Conservation (phyloP, 2,329 filamentous ascomycete species). For the Diplodia mutila region DNA sequence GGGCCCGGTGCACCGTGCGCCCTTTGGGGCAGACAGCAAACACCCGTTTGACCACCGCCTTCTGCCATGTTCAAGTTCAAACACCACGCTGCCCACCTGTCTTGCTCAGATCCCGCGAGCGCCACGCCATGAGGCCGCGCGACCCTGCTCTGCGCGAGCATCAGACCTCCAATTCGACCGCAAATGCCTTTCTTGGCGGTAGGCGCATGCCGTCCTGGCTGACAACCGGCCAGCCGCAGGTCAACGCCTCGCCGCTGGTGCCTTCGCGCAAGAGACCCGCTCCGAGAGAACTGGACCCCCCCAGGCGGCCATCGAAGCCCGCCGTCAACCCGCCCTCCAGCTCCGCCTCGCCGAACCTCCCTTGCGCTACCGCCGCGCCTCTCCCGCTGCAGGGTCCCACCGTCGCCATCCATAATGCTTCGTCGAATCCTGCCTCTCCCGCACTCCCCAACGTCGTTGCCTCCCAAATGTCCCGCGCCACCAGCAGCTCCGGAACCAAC, state of each 20-base stretch:
- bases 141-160: constrained; percentile 3
- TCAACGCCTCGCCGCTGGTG: constrained; percentile 1
- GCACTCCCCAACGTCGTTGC: constrained; percentile 37
- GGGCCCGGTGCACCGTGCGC: constrained; percentile 9
- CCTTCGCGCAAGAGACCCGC: constrained; percentile 15
- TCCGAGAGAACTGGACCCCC: neutral
- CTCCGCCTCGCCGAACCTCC: constrained; percentile 1
- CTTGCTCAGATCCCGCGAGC: neutral
- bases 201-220: constrained; percentile 18
- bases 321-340: neutral
- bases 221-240: neutral
- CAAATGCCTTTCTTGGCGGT: constrained; percentile 24
- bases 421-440: constrained; percentile 42
- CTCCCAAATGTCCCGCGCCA: constrained; percentile 6
- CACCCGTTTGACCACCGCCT: neutral
- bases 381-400: neutral
- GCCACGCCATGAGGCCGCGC: constrained; percentile 13
- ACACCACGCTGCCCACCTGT: neutral
- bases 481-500: constrained; percentile 29
- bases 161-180: constrained; percentile 23
- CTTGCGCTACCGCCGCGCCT: neutral
- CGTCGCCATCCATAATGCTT: constrained; percentile 25
- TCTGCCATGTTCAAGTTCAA: neutral
- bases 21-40: neutral
- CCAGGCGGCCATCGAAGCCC: neutral